A percentile compares a stretch with the other conserved stretches of the same genome.
Evolutionary conservation across 2,329 filamentous ascomycete species (phyloP).

Genomic region (Fusarium sp.): DNA sequence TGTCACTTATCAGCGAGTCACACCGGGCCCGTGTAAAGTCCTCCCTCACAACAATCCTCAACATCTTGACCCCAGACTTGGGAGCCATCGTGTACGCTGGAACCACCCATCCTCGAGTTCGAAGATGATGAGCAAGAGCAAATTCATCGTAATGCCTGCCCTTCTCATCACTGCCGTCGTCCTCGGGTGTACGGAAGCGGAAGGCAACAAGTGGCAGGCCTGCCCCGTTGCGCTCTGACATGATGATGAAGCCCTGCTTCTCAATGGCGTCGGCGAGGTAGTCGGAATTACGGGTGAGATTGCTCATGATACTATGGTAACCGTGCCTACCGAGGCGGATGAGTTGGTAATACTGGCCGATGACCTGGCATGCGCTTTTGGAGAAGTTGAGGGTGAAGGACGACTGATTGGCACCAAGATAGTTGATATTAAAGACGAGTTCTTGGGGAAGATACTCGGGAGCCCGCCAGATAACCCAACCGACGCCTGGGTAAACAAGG

Average conservation of each 20-base stretch:
- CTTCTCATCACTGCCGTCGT: conserved; percentile 48
- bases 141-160: conserved; percentile 79
- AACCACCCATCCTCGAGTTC: conserved; percentile 90
- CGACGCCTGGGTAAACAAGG: conserved; percentile 89
- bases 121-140: conserved; percentile 84
- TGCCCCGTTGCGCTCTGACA: conserved; percentile 81
- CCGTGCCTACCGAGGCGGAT: conserved; percentile 94
- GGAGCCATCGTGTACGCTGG: conserved; percentile 98
- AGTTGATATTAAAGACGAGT: conserved; percentile 99
- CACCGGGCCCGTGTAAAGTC: conserved; percentile 88
- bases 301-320: conserved; percentile 93
- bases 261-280: conserved; percentile 82
- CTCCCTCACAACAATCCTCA: conserved; percentile 91
- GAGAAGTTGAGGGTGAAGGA: conserved; percentile 98
- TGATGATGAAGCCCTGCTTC: conserved; percentile 84
- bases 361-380: conserved; percentile 93
- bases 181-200: conserved; percentile 72
- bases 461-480: conserved; percentile 91
- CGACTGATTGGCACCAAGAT: conserved; percentile 93
- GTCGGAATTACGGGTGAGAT: conserved; percentile 89
- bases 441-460: conserved; percentile 88
- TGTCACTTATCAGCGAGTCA: conserved; percentile 80
- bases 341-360: conserved; percentile 97
- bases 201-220: conserved; percentile 93
- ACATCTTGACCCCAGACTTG: conserved; percentile 88